Evolutionary conservation across 208 protist species (phyloP), one percentile per base, ranked within the genome.

Genomic region (Phytomonas sp.): DNA sequence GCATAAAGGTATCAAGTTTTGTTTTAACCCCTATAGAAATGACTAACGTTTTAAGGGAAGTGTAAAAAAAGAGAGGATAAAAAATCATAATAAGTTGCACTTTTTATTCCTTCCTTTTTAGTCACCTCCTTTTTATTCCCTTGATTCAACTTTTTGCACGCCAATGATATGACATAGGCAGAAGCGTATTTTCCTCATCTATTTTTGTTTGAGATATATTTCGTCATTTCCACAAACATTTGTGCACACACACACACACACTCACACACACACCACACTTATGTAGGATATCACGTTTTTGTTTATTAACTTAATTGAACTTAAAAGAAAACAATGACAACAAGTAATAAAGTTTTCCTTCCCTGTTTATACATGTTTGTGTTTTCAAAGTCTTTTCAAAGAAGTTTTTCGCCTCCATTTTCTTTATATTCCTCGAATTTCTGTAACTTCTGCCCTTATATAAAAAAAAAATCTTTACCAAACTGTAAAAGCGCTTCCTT

Each of bases 141-240:
- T 49, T 49, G 12, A 49, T 4, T 49, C 19, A 4, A 68, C 64
- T 68, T 67, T 60, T 66, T 34, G 52, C 49, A n/a, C 26, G 19
- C 23, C 30, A 36, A n/a, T 52, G 14, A 29, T 34, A 8, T 23
- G 2, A 31, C 65, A 69, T 42, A 23, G 23, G 6, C 31, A 29
- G 29, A 30, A 52, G 23, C 16, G 65, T 71, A 61, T 26, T 62
- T 12, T 0, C 16, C 2, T 26, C 37, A 11, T 69, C 0, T 8
- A 31, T 0, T 0, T 19, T 29, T 49, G 14, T 40, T 12, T 49
- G 29, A 64, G 23, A 36, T 32, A 74, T 62, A 74, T 64, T 23
- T 59, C 6, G 33, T 0, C 34, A 60, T n/a, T 32, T 30, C 6
- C 40, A 32, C 36, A 70, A 16, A 37, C 40, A n/a, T 19, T 30